Evolutionary conservation across 805 yeast genomes (phyloP).

Genomic region (Cyberlindnera nakhonratchasimensis): DNA sequence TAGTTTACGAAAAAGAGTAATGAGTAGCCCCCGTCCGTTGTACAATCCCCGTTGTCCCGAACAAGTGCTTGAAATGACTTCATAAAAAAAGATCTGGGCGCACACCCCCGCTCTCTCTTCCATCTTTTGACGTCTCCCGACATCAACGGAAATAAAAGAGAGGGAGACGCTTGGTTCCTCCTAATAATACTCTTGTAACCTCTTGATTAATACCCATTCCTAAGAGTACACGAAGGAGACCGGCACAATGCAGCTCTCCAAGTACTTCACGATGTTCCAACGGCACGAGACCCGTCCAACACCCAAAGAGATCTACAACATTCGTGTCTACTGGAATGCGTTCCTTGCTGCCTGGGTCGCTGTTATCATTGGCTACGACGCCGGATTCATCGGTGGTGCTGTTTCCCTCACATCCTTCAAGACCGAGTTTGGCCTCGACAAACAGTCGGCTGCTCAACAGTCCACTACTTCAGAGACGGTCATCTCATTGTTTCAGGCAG

Average conservation of each 20-base stretch:
- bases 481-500: constrained; percentile 49
- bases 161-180: too few species aligned
- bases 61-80: too few species aligned
- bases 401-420: constrained; percentile 43
- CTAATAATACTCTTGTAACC: too few species aligned
- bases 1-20: too few species aligned
- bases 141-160: not conserved
- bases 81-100: too few species aligned
- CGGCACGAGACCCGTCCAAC: constrained; percentile 27
- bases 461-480: constrained; percentile 37
- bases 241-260: constrained; percentile 15
- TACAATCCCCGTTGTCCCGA: too few species aligned
- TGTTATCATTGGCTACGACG: constrained; percentile 51
- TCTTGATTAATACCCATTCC: too few species aligned
- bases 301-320: constrained; percentile 45
- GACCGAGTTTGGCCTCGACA: constrained; percentile 41
- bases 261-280: constrained; percentile 18
- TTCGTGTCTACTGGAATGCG: constrained; percentile 41
- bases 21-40: too few species aligned
- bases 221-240: too few species aligned
- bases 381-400: constrained; percentile 55
- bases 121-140: not conserved
- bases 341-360: constrained; percentile 47
- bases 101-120: not conserved
- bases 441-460: constrained; percentile 27